Evolutionary conservation across 108 stramenopile species (phyloP), one percentile per base, ranked within the genome.

Genomic region (Thalassiosira profunda): DNA sequence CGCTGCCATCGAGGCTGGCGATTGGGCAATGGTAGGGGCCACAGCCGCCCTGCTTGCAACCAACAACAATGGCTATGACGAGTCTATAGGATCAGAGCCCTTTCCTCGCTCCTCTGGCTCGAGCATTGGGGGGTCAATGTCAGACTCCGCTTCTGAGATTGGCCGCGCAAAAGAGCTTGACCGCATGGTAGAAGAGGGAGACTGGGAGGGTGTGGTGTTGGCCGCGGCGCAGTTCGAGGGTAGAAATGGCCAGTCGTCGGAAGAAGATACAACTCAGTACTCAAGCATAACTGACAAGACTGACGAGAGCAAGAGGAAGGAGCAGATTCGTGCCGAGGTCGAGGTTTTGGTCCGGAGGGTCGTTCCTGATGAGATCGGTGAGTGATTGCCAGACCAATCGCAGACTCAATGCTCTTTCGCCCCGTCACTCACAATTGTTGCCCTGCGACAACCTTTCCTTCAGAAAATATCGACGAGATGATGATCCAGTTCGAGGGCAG

Each of bases 1-100:
- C 64, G 58, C 58, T 11, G 87, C 85, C 10, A 94, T 94, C 61
- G 87, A 91, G 73, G 76, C 85, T 24, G 93, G 93, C 18, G 89
- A 94, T 47, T 94, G 93, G 93, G 89, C 90, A 11, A 89, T 89
- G 15, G 93, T 94, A 0, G 90, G 93, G 49, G 90, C 86, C 15
- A 94, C 93, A 34, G 92, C 89, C 7, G 92, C 89, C 3, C 66
- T 93, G 14, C 65, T 93, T n/a, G 89, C 92, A 6, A 31, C 4
- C 7, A 31, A 11, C 11, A 10, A 40, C 11, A 10, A 31, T 11
- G 9, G 26, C 7, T 15, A 52, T 12, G 7, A 31, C 17, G 61
- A 24, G 23, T 54, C 61, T 7, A n/a, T n/a, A n/a, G n/a, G n/a
- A n/a, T n/a, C n/a, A n/a, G n/a, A n/a, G n/a, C n/a, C n/a, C n/a